Conservation (phyloP, 2,329 filamentous ascomycete genomes). For the Hymenoscyphus linearis region DNA sequence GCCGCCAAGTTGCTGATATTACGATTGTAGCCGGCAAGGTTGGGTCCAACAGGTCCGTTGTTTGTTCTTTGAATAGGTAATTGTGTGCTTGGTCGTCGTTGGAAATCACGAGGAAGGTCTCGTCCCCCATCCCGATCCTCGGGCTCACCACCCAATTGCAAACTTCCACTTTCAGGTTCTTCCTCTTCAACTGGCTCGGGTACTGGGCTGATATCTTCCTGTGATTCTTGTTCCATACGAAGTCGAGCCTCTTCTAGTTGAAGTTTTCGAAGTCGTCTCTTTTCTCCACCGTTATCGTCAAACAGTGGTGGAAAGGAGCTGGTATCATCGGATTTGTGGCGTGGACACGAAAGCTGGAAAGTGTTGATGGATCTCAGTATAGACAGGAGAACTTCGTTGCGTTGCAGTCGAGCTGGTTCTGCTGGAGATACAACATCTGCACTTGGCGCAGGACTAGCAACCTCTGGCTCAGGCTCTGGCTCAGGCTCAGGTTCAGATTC, state of each 20-base stretch:
- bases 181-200: slow-evolving; percentile 57
- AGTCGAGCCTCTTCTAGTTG: slow-evolving; percentile 54
- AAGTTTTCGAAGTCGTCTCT: slow-evolving; percentile 68
- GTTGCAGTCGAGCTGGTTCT: slow-evolving; percentile 16
- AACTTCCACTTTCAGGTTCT: slow-evolving; percentile 72
- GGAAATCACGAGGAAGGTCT: slow-evolving; percentile 44
- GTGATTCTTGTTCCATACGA: slow-evolving; percentile 48
- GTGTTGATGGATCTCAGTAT: slow-evolving; percentile 43
- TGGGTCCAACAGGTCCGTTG: slow-evolving; percentile 49
- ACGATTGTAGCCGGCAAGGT: slow-evolving; percentile 43
- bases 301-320: slow-evolving; percentile 71
- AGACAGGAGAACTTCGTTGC: slow-evolving; percentile 32
- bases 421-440: slow-evolving; percentile 9
- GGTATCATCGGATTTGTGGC: slow-evolving; percentile 40
- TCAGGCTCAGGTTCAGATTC: slow-evolving; percentile 2
- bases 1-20: slow-evolving; percentile 47
- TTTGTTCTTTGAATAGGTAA: slow-evolving; percentile 67
- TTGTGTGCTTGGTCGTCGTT: slow-evolving; percentile 63
- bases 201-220: slow-evolving; percentile 45
- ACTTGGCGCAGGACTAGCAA: slow-evolving; percentile 6
- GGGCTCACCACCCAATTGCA: slow-evolving; percentile 87
- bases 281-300: slow-evolving; percentile 75
- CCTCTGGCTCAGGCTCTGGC: slow-evolving; percentile 9
- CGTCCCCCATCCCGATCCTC: slow-evolving; percentile 65
- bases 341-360: slow-evolving; percentile 43